Evolutionary conservation across 2,329 filamentous ascomycete genomes (phyloP).

Genomic region (Claviceps sp.): DNA sequence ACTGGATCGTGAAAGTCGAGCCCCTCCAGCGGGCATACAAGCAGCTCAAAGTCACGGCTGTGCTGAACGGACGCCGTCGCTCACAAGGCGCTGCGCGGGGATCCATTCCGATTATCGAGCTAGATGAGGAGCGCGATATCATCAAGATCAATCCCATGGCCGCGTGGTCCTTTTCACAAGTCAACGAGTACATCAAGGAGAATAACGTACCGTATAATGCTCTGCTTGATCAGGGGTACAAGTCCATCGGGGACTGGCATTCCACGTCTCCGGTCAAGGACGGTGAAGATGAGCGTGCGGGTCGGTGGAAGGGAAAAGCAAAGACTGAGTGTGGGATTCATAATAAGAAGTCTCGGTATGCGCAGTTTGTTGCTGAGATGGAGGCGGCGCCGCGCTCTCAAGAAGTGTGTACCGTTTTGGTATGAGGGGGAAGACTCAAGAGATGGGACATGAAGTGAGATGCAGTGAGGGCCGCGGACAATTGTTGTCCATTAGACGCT

Average conservation of each 20-base stretch:
- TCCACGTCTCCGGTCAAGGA: constrained; percentile 82
- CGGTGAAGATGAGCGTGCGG: constrained; percentile 89
- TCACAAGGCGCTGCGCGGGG: constrained; percentile 90
- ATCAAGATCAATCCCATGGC: constrained; percentile 97
- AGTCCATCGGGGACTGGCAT: constrained; percentile 97
- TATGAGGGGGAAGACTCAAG: constrained; percentile 7
- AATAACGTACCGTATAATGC: constrained; percentile 89
- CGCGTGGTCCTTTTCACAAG: constrained; percentile 85
- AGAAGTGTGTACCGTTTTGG: constrained; percentile 17
- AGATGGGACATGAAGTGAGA: background rate
- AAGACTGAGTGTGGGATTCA: constrained; percentile 99
- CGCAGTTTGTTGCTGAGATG: constrained; percentile 65
- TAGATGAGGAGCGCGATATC: constrained; percentile 75
- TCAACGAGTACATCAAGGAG: constrained; percentile 74
- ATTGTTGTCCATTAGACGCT: too few relatives aligned
- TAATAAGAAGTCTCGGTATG: constrained; percentile 91
- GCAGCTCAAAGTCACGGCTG: constrained; percentile 75
- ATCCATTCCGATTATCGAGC: constrained; percentile 78
- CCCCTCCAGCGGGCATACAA: constrained; percentile 84
- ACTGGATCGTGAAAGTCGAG: constrained; percentile 96
- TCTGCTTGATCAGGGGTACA: constrained; percentile 87
- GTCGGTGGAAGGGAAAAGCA: constrained; percentile 87
- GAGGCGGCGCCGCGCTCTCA: constrained; percentile 48
- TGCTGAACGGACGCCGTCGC: constrained; percentile 80
- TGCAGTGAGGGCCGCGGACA: too few relatives aligned